A percentile compares a stretch with the other conserved stretches of the same genome.
Evolutionary conservation across 2,329 filamentous ascomycete genomes (phyloP).

Genomic region (Beauveria sp.): DNA sequence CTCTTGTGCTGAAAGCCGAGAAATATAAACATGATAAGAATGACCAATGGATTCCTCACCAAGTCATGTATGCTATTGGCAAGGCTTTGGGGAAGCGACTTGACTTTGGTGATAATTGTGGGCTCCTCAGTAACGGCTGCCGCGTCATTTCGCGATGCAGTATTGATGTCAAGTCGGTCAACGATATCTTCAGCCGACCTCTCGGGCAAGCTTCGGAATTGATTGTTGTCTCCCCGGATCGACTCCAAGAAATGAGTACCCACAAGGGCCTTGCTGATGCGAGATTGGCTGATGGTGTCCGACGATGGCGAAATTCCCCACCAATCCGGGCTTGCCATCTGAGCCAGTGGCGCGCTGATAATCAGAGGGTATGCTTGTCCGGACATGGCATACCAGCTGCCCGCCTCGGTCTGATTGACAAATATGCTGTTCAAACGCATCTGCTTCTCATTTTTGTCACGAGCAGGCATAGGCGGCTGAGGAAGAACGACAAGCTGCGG

Average conservation of each 20-base stretch:
- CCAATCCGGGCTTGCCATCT: constrained; percentile 38
- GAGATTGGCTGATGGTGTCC: constrained; percentile 32
- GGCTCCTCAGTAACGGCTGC: constrained; percentile 26
- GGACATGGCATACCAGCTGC: constrained; percentile 91
- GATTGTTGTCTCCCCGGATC: constrained; percentile 21
- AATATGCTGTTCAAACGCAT: constrained; percentile 63
- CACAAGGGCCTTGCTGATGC: constrained; percentile 55
- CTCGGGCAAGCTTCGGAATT: constrained; percentile 31
- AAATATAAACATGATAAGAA: constrained; percentile 36
- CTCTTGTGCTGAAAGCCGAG: constrained; percentile 40
- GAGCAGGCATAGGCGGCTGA: constrained; percentile 63
- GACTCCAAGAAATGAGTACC: constrained; percentile 60
- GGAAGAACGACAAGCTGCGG: constrained; percentile 77
- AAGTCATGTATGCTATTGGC: constrained; percentile 46
- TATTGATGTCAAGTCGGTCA: constrained; percentile 24
- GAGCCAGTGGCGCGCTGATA: constrained; percentile 52
- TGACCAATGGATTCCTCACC: constrained; percentile 46
- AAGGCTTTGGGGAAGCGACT: constrained; percentile 40
- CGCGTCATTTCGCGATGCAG: constrained; percentile 9
- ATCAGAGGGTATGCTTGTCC: constrained; percentile 80
- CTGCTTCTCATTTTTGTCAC: constrained; percentile 40
- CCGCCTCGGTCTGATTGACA: constrained; percentile 77
- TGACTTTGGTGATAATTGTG: constrained; percentile 42
- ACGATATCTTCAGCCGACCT: constrained; percentile 22
- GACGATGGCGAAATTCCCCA: constrained; percentile 31